Percentiles rank a stretch among this genome's conserved stretches.
Evolutionary conservation across 495 filamentous ascomycete species (phyloP).

Genomic region (Staphylotrichum longicolle): DNA sequence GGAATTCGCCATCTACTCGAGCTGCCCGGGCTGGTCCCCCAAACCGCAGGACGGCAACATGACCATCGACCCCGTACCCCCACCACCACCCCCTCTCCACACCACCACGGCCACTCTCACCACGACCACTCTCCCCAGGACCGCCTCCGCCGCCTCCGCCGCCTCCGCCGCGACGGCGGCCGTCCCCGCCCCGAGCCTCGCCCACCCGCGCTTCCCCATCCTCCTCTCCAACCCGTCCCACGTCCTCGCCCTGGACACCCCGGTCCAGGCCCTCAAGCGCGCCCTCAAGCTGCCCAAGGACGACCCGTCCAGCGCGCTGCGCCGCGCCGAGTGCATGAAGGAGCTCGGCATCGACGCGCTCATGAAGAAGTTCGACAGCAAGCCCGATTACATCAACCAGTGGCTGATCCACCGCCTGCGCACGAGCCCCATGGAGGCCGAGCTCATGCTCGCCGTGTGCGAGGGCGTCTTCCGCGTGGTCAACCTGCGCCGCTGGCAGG

Average conservation of each 20-base stretch:
- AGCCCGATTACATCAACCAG: slow-evolving; percentile 45
- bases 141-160: not conserved
- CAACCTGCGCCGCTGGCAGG: slow-evolving; percentile 45
- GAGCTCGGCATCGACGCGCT: slow-evolving; percentile 36
- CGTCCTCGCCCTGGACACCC: slow-evolving; percentile 27
- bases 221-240: slow-evolving; percentile 38
- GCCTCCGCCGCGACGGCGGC: not conserved
- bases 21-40: slow-evolving; percentile 14
- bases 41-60: slow-evolving; percentile 27
- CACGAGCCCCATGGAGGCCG: slow-evolving; percentile 43
- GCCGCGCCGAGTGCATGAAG: slow-evolving; percentile 32
- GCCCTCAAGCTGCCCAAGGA: slow-evolving; percentile 29
- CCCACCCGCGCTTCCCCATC: slow-evolving; percentile 34
- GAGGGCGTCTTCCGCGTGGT: slow-evolving; percentile 35
- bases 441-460: slow-evolving; percentile 42
- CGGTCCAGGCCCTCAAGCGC: slow-evolving; percentile 23
- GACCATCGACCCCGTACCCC: slow-evolving; percentile 20
- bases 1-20: slow-evolving; percentile 28
- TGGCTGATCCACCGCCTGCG: slow-evolving; percentile 50
- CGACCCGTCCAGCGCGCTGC: slow-evolving; percentile 23
- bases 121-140: not conserved
- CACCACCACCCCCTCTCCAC: not conserved
- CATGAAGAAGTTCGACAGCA: slow-evolving; percentile 35
- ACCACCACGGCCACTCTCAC: not conserved
- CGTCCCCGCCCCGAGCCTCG: slow-evolving; percentile 10